Evolutionary conservation across 2,329 filamentous ascomycete species (phyloP).

Genomic region (Epicoccum nigrum): DNA sequence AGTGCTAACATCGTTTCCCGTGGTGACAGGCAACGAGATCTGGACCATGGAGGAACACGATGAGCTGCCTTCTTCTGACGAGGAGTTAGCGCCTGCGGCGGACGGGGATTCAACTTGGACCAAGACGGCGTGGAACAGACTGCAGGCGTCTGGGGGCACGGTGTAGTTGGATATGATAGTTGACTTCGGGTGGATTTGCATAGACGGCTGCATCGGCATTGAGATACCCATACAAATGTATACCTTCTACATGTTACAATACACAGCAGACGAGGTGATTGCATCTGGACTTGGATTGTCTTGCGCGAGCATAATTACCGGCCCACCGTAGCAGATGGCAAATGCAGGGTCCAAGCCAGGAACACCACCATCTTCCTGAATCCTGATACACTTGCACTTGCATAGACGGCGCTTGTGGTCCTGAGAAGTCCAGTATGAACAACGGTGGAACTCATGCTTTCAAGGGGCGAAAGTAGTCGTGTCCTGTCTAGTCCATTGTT

Average conservation of each 20-base stretch:
- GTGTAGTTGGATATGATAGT: background rate
- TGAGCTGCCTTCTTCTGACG: conserved; percentile 42
- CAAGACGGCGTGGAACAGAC: conserved; percentile 30
- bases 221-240: conserved; percentile 18
- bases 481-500: too few species aligned
- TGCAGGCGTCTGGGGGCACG: conserved; percentile 19
- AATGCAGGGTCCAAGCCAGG: conserved; percentile 32
- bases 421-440: too few species aligned
- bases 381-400: background rate
- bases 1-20: conserved; percentile 48
- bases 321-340: conserved; percentile 23
- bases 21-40: conserved; percentile 48
- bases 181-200: conserved; percentile 1
- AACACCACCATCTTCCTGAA: background rate
- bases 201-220: conserved; percentile 3
- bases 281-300: background rate
- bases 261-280: too few species aligned
- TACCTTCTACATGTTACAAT: too few species aligned
- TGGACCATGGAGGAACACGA: conserved; percentile 50
- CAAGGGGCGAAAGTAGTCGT: too few species aligned
- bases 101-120: conserved; percentile 23
- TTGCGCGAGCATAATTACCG: conserved; percentile 9
- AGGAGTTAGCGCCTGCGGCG: conserved; percentile 27
- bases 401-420: too few species aligned
- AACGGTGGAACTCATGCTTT: background rate